Base-by-base conservation (phyloP, 768 basidiomycete genomes). In the Boletus rubropictus region DNA sequence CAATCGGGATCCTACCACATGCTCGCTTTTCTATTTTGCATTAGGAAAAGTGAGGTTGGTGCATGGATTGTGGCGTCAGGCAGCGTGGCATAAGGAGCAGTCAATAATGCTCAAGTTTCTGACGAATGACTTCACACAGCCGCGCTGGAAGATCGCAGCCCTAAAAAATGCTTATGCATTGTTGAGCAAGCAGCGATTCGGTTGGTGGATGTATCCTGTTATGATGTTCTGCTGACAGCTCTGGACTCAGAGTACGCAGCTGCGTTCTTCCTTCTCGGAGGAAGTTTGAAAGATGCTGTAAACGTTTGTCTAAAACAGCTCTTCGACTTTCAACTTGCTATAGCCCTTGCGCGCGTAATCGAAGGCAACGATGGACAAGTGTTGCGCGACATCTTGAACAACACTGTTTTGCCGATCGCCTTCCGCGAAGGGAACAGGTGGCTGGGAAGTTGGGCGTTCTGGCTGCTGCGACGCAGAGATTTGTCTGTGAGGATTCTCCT, bases 391-490 rank as follows among this genome's bases (percentile, higher is more conserved):
- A 81, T 97, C 34, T 69, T 97, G 39, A 79, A 74, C n/a, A 75
- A 75, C 39, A 81, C 77, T 0, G 85, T 97, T 9, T 69, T 97
- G 7, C 94, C 94, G 2, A 75, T 76, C 8, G 94, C 95, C 0
- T 91, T 97, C 64, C 72, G 73, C 42, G 77, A 85, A 36, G 96
- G 94, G 1, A 94, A 97, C 63, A 75, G 95, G 33, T 98, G 90
- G 87, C 69, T 98, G 11, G 89, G 82, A 18, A 92, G 88, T 51
- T 99, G 94, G 96, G 90, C 89, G 2, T 95, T 95, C 66, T 98
- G 96, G 94, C 69, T 89, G 45, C 72, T 97, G n/a, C 82, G 84
- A 51, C 73, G 91, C 36, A 74, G 89, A 42, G 94, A 97, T 69
- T 62, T 96, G 14, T 84, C 92, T 3, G 90, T 96, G n/a, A 79